A percentile compares a stretch with the other conserved stretches of the same genome.
These are phyloP conservation scores for Amniculicola lignicola DNA, from an alignment of 495 filamentous ascomycete species.

Conservation along the genomic window DNA sequence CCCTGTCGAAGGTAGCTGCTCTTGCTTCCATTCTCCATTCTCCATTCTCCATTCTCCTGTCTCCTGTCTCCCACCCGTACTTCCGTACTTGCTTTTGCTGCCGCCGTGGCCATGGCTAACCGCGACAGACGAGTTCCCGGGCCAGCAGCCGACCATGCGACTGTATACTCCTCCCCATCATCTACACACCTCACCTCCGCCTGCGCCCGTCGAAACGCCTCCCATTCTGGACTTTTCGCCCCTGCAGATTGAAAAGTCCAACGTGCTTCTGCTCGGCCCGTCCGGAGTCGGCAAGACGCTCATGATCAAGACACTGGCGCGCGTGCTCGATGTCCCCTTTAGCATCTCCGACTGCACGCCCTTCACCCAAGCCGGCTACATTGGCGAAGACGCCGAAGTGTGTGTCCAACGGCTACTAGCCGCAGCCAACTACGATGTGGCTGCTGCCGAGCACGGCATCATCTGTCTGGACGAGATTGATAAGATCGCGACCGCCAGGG, in stretches of 20 bases:
- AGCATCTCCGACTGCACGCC: conserved; percentile 97
- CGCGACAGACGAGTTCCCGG: conserved; percentile 73
- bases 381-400: conserved; percentile 91
- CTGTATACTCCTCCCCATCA: conserved; percentile 26
- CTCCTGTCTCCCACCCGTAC: conserved; percentile 3
- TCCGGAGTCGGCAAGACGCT: conserved; percentile 96
- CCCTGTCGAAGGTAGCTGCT: conserved; percentile 53
- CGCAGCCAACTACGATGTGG: conserved; percentile 85
- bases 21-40: too few species aligned
- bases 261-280: conserved; percentile 87
- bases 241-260: conserved; percentile 89
- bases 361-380: conserved; percentile 95
- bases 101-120: not conserved
- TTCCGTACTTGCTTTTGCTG: not conserved
- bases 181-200: conserved; percentile 27
- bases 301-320: conserved; percentile 80
- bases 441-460: conserved; percentile 83
- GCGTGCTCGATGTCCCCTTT: conserved; percentile 86
- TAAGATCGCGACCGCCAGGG: conserved; percentile 79
- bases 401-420: conserved; percentile 87
- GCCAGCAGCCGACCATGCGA: conserved; percentile 60
- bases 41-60: too few species aligned
- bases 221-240: conserved; percentile 53
- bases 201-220: conserved; percentile 41
- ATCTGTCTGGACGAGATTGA: conserved; percentile 95